Base-by-base conservation (phyloP, 2,329 filamentous ascomycete genomes). In the Botrytis deweyae region DNA sequence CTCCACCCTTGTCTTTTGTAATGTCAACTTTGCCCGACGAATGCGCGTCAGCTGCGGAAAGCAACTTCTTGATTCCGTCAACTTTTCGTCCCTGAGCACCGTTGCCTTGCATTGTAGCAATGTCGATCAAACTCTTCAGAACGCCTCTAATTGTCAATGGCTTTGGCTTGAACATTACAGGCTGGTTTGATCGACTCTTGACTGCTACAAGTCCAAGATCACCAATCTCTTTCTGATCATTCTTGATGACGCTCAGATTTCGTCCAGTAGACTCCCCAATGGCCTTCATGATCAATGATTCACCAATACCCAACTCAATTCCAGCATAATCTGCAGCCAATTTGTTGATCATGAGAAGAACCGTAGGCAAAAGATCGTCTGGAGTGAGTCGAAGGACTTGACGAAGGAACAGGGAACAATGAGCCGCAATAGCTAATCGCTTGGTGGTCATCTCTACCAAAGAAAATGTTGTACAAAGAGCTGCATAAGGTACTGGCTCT, bases 121-220 rank as follows among this genome's bases (percentile, higher is more conserved):
- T 97, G 49, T 87, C 89, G 86, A 98, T 93, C 52, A 99, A 83
- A 1, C 93, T 93, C 80, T 96, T 91, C 79, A 97, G 94, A 2
- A 99, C 95, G 42, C 92, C 94, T 73, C 88, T 89, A 2, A 99
- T 88, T 0, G 95, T 98, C 78, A 99, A 85, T 42, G 95, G 87
- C 83, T 97, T 98, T 3, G 95, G 96, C 82, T 97, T 97, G 86
- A 98, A 98, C 94, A 99, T 98, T 36, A 96, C 98, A 18, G 93
- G 93, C 81, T 99, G 96, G 64, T 95, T 98, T 22, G 92, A 93
- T 82, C 95, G 90, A 84, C 94, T 98, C 85, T 98, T 98, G 67
- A 97, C 93, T 62, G 96, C 96, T 1, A 99, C 95, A 49, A 98
- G 86, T 18, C 96, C 96, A 18, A 99, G 87, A 82, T 99, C 96